phyloP scores from a whole-genome alignment of 495 filamentous ascomycete genomes.

The Hypoxylon intermedium region DNA sequence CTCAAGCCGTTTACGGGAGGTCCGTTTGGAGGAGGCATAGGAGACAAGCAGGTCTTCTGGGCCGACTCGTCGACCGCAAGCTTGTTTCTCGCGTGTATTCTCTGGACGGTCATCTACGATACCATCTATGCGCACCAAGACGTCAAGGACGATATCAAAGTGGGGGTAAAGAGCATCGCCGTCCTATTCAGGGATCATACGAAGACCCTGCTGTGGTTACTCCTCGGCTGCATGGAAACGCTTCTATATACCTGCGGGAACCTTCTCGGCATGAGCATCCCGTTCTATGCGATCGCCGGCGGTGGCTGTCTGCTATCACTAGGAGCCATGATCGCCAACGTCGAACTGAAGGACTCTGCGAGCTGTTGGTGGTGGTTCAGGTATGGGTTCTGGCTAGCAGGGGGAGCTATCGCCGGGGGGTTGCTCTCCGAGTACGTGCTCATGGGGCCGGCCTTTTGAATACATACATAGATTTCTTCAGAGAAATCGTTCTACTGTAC shows the following conservation, averaged over 20 bases:
- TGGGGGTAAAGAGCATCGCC: constrained; percentile 48
- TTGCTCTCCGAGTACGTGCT: constrained; percentile 43
- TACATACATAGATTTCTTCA: neutral
- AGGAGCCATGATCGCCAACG: constrained; percentile 46
- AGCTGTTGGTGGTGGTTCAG: constrained; percentile 54
- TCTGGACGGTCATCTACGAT: constrained; percentile 52
- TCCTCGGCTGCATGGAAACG: constrained; percentile 36
- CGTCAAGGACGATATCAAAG: constrained; percentile 44
- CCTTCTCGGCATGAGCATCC: constrained; percentile 33
- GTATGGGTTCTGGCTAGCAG: constrained; percentile 47
- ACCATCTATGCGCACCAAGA: constrained; percentile 56
- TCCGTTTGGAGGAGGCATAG: constrained; percentile 25
- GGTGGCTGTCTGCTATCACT: constrained; percentile 42
- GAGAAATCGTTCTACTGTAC: neutral
- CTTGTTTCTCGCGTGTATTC: constrained; percentile 36
- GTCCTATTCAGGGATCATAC: constrained; percentile 46
- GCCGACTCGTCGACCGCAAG: constrained; percentile 26
- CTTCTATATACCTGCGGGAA: constrained; percentile 37
- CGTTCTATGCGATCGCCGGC: constrained; percentile 39
- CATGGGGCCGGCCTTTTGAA: constrained; percentile 10
- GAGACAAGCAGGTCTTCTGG: constrained; percentile 16
- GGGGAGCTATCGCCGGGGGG: constrained; percentile 42
- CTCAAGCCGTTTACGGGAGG: no score
- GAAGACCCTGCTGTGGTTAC: constrained; percentile 40
- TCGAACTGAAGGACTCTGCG: constrained; percentile 46